Evolutionary conservation across 176 grass and related monocot genomes (phyloP), one percentile per base, ranked within the genome.

Genomic region (Hyparrhenia diplandra): DNA sequence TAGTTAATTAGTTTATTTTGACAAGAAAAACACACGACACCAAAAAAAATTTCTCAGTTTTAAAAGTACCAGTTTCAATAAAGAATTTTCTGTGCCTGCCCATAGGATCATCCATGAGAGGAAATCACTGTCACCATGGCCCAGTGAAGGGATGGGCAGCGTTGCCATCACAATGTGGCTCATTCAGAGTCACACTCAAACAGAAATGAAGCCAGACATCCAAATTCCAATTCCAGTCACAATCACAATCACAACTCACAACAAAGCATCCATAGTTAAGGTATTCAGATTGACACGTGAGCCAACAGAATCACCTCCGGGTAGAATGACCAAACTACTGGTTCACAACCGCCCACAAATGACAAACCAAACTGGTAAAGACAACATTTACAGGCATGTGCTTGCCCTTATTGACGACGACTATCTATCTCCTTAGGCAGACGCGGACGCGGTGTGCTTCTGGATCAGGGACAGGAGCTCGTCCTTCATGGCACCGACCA

Each of bases 401-500:
- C 64, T 57, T 63, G 64, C 47, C 49, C 64, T 68, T 75, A 80
- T 80, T 80, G 35, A 43, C 24, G 7, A 46, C 13, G 8, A 28
- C 6, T 57, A 6, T 20, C 4, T 75, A 10, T 35, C 16, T 42
- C 12, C 51, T 81, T 84, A 89, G 14, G 87, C 31, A 0, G 81
- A 83, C 0, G 40, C 39, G 0, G 63, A 60, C 0, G 67, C 3
- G 9, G 4, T 5, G 34, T 83, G 86, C 67, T 12, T 17, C 32
- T 17, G 13, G 2, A 97, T 80, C 54, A 27, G 87, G 3, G 1
- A 41, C 18, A 24, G 74, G 62, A 97, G 35, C 0, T 89, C 86
- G 0, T 91, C 94, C 80, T 93, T 93, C 47, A 0, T 37, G 30
- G 90, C 94, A 43, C 90, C 94, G 0, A 93, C 69, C 1, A 92